These are phyloP conservation scores for Scheffersomyces lignosus DNA, from an alignment of 805 yeast species.

Conservation along the genomic window DNA sequence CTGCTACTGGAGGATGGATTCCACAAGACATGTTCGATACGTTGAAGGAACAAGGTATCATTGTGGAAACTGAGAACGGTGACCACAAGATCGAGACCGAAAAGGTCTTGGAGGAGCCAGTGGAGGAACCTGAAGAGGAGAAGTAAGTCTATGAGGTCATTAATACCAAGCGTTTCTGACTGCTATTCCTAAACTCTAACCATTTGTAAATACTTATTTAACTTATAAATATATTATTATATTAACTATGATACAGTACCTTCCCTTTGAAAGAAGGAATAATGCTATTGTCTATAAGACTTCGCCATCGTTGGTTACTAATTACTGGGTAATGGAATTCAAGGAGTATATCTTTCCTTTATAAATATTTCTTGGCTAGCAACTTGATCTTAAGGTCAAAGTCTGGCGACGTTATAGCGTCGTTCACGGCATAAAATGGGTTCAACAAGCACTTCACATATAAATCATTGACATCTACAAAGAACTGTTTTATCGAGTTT, in stretches of 20 bases:
- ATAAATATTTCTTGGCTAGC: slow-evolving; percentile 76
- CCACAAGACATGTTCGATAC: slow-evolving; percentile 90
- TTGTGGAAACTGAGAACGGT: slow-evolving; percentile 56
- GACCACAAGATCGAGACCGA: slow-evolving; percentile 33
- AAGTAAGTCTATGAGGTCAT: slow-evolving; percentile 1
- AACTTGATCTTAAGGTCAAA: slow-evolving; percentile 75
- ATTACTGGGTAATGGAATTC: not conserved
- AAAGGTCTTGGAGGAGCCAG: slow-evolving; percentile 20
- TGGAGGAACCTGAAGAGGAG: slow-evolving; percentile 1
- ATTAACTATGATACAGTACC: too few relatives aligned
- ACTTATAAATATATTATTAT: too few relatives aligned
- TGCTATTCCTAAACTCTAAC: too few relatives aligned
- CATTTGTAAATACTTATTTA: too few relatives aligned
- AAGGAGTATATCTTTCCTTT: slow-evolving; percentile 2
- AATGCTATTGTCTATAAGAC: not conserved
- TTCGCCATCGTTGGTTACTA: not conserved
- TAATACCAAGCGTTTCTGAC: too few relatives aligned
- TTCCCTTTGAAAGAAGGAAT: not conserved
- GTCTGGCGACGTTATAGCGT: slow-evolving; percentile 67
- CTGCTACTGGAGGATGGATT: slow-evolving; percentile 92
- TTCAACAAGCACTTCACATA: slow-evolving; percentile 82
- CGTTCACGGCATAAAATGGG: slow-evolving; percentile 81
- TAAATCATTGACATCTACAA: slow-evolving; percentile 80
- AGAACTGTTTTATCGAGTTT: slow-evolving; percentile 77
- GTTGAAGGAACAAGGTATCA: slow-evolving; percentile 64